phyloP scores from a whole-genome alignment of 768 basidiomycete species.

The Polyporus arcularius region DNA sequence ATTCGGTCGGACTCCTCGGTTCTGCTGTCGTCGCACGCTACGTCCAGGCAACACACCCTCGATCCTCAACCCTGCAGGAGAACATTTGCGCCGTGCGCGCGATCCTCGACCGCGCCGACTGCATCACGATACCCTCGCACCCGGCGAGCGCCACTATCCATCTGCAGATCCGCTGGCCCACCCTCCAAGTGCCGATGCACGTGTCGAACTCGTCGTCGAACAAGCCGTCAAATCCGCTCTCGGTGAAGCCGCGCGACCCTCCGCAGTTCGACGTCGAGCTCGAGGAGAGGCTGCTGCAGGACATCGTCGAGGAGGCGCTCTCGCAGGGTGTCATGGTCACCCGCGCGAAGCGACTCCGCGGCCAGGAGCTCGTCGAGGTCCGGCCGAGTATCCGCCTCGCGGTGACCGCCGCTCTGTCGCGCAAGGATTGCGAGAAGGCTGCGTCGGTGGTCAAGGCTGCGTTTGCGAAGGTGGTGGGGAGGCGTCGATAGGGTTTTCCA shows the following conservation, averaged over 20 bases:
- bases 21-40: too few species aligned
- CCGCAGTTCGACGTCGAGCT: constrained; percentile 52
- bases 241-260: constrained; percentile 48
- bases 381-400: constrained; percentile 87
- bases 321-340: constrained; percentile 85
- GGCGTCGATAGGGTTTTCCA: constrained; percentile 42
- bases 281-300: constrained; percentile 86
- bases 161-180: constrained; percentile 57
- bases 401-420: constrained; percentile 73
- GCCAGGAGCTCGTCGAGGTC: constrained; percentile 82
- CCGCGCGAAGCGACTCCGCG: constrained; percentile 75
- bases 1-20: too few species aligned
- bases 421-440: constrained; percentile 93
- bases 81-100: constrained; percentile 79
- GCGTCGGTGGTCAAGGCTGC: constrained; percentile 71
- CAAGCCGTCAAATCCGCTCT: constrained; percentile 53
- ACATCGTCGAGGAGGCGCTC: constrained; percentile 87
- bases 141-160: constrained; percentile 88
- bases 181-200: constrained; percentile 23
- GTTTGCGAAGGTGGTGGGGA: constrained; percentile 71
- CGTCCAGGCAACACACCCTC: too few species aligned
- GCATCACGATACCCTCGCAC: constrained; percentile 84
- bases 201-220: constrained; percentile 13
- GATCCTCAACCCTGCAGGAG: constrained; percentile 59
- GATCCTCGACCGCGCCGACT: constrained; percentile 80